Evolutionary conservation across 1,284 basidiomycete genomes (phyloP), one percentile per base, ranked within the genome.

Genomic region (Somion occarium): DNA sequence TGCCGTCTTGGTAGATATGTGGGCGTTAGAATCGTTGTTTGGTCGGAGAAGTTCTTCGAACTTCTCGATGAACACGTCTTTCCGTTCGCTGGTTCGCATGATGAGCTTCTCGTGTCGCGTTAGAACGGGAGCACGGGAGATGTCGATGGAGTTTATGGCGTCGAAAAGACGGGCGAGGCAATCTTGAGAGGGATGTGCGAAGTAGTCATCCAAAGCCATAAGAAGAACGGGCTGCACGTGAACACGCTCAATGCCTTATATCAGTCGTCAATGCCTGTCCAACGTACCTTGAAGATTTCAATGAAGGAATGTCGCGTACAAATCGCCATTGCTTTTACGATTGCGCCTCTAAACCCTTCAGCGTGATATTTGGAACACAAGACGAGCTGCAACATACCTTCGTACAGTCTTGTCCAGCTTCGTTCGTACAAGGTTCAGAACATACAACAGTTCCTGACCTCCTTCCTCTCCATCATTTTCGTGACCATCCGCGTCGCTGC

Each of bases 191-290:
- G 94, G 93, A 53, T 87, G 80, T 37, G 79, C 74, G 68, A 97
- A 94, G 72, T 98, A 99, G 69, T 98, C 93, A 65, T 98, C 94
- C 27, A 99, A 78, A 1, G 96, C 96, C 61, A 98, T 86, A 0
- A 98, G 74, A 3, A 99, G 80, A 30, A 97, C 83, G 3, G 96
- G 95, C 92, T 95, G 61, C 38, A 26, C 7, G 39, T 34, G 30
- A 34, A 7, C 7, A 15, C 7, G 30, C 15, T 15, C 7, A 24
- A 24, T 13, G n/a, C 53, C 7, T 49, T 26, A 50, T 23, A 43
- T 25, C 20, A 13, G 22, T 9, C 5, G 44, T 12, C n/a, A 13
- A 45, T 19, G 19, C 27, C 39, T 26, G 15, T 11, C 22, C 34
- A 18, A 66, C 74, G 57, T 53, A 88, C 93, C 79, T 98, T 98